Conservation (phyloP, 1,284 basidiomycete species). For the Puccinia polysora region DNA sequence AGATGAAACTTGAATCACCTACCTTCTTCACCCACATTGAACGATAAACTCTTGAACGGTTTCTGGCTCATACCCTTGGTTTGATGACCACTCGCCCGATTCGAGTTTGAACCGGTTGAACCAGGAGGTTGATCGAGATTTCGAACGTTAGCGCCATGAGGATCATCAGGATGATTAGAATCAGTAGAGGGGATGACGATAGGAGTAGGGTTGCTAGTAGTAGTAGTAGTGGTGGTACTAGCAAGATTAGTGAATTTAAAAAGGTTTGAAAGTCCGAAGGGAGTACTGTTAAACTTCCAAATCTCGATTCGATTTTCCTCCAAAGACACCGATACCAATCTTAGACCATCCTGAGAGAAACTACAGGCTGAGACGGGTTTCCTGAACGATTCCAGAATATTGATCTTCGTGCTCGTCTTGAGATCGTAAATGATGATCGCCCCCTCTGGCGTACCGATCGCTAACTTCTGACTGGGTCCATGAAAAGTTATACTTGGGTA, state of each 20-base stretch:
- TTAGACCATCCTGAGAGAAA: conserved; percentile 86
- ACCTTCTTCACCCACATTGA: conserved; percentile 59
- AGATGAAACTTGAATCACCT: no score
- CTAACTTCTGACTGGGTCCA: conserved; percentile 74
- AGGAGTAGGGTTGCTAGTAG: no score
- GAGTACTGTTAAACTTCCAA: conserved; percentile 53
- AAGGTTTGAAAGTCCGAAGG: conserved; percentile 60
- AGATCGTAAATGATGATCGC: conserved; percentile 83
- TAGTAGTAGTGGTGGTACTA: conserved; percentile 39
- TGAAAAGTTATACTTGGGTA: conserved; percentile 92
- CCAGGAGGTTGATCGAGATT: not conserved
- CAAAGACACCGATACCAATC: conserved; percentile 79
- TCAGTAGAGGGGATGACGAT: no score
- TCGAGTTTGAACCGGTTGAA: not conserved
- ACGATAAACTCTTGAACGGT: conserved; percentile 76
- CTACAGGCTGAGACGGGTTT: conserved; percentile 71
- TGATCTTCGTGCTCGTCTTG: conserved; percentile 88
- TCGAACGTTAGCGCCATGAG: not conserved
- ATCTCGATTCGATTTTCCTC: conserved; percentile 59
- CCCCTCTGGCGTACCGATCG: conserved; percentile 89
- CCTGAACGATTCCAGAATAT: conserved; percentile 87
- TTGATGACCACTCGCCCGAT: no score
- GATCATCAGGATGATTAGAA: not conserved
- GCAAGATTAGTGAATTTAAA: conserved; percentile 50
- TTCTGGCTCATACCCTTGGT: no score